Conservation (phyloP, 371 early-diverging fungal species). For the Chytridium lagenaria region DNA sequence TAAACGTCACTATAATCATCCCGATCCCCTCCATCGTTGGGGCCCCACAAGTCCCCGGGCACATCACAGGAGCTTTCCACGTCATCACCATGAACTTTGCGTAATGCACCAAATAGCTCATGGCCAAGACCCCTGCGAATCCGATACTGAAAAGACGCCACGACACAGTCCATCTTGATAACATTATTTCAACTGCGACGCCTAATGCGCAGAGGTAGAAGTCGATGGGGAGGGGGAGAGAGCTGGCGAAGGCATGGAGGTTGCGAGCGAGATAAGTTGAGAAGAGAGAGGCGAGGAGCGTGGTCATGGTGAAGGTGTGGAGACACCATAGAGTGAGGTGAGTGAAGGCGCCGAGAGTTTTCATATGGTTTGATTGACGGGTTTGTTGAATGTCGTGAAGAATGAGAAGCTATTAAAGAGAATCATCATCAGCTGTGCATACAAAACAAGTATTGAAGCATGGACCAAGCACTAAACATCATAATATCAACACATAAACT, state of each 20-base stretch:
- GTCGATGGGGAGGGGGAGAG: neutral
- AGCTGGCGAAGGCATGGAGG: neutral
- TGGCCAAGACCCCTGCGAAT: neutral
- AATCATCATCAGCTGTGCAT: no score
- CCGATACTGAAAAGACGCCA: slow-evolving; percentile 12
- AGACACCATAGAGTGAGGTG: slow-evolving; percentile 28
- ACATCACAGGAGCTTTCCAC: neutral
- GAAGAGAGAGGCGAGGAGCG: slow-evolving; percentile 19
- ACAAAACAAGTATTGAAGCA: neutral
- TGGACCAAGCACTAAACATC: neutral
- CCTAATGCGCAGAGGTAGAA: slow-evolving; percentile 1
- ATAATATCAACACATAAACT: neutral
- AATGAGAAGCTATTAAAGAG: neutral
- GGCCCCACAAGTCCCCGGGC: neutral
- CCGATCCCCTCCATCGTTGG: neutral
- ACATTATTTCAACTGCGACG: neutral
- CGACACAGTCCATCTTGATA: neutral
- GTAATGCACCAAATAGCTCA: neutral
- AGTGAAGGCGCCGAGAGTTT: slow-evolving; percentile 6
- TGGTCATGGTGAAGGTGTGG: slow-evolving; percentile 32
- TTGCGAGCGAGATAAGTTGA: neutral
- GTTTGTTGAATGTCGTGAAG: slow-evolving; percentile 11
- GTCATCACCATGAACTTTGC: no score
- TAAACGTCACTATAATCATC: neutral
- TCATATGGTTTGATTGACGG: neutral